A percentile compares a stretch with the other conserved stretches of the same genome.
Conservation (phyloP, 352 stramenopile genomes). For the Pythium insidiosum region DNA sequence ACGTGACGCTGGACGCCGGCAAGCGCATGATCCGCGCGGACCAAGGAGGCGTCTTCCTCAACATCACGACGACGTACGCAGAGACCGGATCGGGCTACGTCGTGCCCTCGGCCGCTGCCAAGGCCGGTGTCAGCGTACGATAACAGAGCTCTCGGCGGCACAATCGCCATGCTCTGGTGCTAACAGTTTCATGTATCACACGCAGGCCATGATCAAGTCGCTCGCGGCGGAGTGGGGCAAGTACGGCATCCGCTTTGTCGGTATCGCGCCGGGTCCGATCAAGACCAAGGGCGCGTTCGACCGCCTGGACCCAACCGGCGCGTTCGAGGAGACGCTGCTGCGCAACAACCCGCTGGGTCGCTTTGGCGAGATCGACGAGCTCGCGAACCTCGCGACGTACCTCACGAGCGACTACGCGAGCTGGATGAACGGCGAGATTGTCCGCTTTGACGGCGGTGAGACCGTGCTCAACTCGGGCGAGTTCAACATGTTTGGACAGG, state of each 20-base stretch:
- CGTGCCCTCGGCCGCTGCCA: constrained; percentile 92
- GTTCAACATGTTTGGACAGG: constrained; percentile 69
- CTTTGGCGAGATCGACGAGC: constrained; percentile 69
- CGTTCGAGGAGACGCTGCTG: constrained; percentile 57
- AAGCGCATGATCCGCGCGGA: constrained; percentile 76
- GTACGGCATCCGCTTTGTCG: constrained; percentile 93
- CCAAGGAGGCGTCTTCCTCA: constrained; percentile 88
- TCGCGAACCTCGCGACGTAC: constrained; percentile 72
- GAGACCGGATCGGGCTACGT: constrained; percentile 93
- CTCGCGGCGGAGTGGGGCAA: constrained; percentile 95
- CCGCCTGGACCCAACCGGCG: constrained; percentile 58
- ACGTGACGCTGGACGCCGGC: constrained; percentile 73
- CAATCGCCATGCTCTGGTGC: no score
- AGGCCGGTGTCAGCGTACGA: constrained; percentile 88
- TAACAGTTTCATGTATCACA: constrained; percentile 3
- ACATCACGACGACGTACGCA: constrained; percentile 95
- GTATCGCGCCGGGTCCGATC: constrained; percentile 95
- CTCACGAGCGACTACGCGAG: constrained; percentile 75
- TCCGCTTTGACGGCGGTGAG: constrained; percentile 76
- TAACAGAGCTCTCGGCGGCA: no score
- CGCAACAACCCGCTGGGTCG: constrained; percentile 66
- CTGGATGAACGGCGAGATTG: constrained; percentile 78
- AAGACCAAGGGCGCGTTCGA: constrained; percentile 81
- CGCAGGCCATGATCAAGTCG: constrained; percentile 91
- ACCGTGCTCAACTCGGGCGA: constrained; percentile 64